Base-by-base conservation (phyloP, 2,329 filamentous ascomycete species). In the Beauveria medogensis region DNA sequence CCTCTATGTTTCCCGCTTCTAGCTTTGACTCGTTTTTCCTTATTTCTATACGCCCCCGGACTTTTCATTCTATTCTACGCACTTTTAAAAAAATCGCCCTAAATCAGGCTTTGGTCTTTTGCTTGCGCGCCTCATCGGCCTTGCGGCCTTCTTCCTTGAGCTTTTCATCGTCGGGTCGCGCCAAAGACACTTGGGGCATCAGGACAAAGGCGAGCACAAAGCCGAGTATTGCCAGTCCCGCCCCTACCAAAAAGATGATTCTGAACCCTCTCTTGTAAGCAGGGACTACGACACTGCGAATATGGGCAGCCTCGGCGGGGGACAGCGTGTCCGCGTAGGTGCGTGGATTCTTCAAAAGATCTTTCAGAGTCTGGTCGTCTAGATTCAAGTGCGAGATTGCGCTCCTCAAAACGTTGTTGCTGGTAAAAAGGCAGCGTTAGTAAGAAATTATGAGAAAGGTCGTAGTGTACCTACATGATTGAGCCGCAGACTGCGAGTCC, bases 401-500 rank as follows among this genome's bases (percentile, higher is more conserved):
- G 6, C 60, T 62, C 7, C 68, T 67, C 0, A 77, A 55, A 18
- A 76, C 69, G 34, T 75, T 77, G 60, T 76, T 77, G 4, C 75
- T 77, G 22, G n/a, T 10, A 3, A n/a, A 3, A 18, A 44, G 26
- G 34, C 6, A 30, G 5, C 1, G 40, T 52, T 41, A 61, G 60
- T n/a, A 18, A 24, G 5, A 26, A 3, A 47, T 47, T 12, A 1
- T 22, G n/a, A 20, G 20, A n/a, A 16, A 41, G 20, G 14, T 1
- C 6, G 1, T 20, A 14, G 7, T 2, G 34, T 5, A 60, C 71
- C 60, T 59, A 76, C 73, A 76, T 61, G 3, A 77, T 64, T 20
- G 74, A 74, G 2, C 74, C 74, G 14, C 72, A 76, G 1, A 76
- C 68, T 6, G 75, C 74, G 22, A 77, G 67, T 0, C 75, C 74